Base-by-base conservation (phyloP, 352 stramenopile species). In the Saprolegnia parasitica region DNA sequence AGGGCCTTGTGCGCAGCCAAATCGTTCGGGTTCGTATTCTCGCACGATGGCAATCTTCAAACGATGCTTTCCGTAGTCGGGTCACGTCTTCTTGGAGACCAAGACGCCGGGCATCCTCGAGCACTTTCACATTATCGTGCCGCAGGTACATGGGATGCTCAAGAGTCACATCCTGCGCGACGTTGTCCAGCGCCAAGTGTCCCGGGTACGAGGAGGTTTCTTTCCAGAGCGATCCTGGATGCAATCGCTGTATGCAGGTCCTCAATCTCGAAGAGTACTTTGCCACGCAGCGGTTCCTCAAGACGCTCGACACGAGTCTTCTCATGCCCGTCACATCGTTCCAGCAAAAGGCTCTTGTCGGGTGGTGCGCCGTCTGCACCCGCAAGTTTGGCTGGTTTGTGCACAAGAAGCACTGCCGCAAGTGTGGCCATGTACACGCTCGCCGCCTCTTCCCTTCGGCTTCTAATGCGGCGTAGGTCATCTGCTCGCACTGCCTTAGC, bases 41-140 rank as follows among this genome's bases (percentile, higher is more conserved):
- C 39, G 39, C 39, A 46, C 88, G 81, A 65, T 81, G 90, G 61
- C 89, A 90, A 67, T 74, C 86, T 40, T 84, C 89, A 60, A 87
- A 81, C 47, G 73, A 74, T 77, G 90, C 11, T 0, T 20, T 1
- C 13, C 50, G 13, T 57, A 61, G 54, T 37, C 54, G 15, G 54
- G 54, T 10, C 54, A 61, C 18, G 54, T 61, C 8, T 61, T 61
- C 37, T n/a, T 61, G 23, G 54, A 61, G 20, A 61, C 54, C 1
- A 29, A 61, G 20, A 61, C 54, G 20, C 54, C 20, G 20, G 54
- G 54, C 24, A 20, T 61, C 20, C 23, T 61, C 15, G 54, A 61
- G 13, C 29, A 37, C 20, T 61, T 37, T 29, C 21, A 29, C 32
- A 29, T 61, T 20, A 29, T 61, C 4, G 54, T 61, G 20, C 20